phyloP scores from a whole-genome alignment of 164 flowering plant species.

The Liriodendron chinense region DNA sequence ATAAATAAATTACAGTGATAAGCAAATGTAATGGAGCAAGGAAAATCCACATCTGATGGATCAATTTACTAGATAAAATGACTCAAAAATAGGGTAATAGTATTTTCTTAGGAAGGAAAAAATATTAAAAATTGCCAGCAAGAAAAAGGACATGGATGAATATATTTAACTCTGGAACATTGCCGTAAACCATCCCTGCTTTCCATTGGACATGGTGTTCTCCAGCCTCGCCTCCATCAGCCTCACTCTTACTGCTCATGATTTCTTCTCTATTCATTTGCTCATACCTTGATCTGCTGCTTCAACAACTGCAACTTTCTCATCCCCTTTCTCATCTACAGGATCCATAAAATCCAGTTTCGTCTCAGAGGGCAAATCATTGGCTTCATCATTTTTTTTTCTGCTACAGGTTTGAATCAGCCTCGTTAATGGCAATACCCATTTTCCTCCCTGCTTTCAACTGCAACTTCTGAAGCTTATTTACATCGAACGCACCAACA shows the following conservation, averaged over 20 bases:
- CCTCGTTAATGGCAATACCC: slow-evolving; percentile 42
- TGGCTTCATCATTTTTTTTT: slow-evolving; percentile 76
- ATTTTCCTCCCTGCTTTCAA: slow-evolving; percentile 65
- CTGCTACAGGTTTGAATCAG: slow-evolving; percentile 59
- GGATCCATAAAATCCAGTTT: slow-evolving; percentile 90
- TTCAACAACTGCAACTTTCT: slow-evolving; percentile 37
- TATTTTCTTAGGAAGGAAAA: no score
- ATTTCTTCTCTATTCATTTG: slow-evolving; percentile 90
- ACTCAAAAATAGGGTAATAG: no score
- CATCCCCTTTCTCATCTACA: slow-evolving; percentile 55
- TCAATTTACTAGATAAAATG: slow-evolving; percentile 4
- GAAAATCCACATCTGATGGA: not conserved
- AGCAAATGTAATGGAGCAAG: not conserved
- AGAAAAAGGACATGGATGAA: not conserved
- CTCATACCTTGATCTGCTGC: slow-evolving; percentile 71
- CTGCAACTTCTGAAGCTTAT: slow-evolving; percentile 67
- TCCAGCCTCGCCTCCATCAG: slow-evolving; percentile 61
- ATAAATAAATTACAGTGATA: not conserved
- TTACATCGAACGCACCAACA: slow-evolving; percentile 82
- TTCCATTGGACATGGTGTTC: slow-evolving; percentile 47
- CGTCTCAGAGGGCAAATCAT: slow-evolving; percentile 56
- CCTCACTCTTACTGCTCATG: slow-evolving; percentile 77
- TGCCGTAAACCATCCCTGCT: slow-evolving; percentile 92
- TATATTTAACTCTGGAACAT: slow-evolving; percentile 82
- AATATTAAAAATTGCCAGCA: not conserved